Percentiles rank a stretch among this genome's conserved stretches.
phyloP scores from a whole-genome alignment of 1,284 basidiomycete genomes.

The Trichosporon asahii region DNA sequence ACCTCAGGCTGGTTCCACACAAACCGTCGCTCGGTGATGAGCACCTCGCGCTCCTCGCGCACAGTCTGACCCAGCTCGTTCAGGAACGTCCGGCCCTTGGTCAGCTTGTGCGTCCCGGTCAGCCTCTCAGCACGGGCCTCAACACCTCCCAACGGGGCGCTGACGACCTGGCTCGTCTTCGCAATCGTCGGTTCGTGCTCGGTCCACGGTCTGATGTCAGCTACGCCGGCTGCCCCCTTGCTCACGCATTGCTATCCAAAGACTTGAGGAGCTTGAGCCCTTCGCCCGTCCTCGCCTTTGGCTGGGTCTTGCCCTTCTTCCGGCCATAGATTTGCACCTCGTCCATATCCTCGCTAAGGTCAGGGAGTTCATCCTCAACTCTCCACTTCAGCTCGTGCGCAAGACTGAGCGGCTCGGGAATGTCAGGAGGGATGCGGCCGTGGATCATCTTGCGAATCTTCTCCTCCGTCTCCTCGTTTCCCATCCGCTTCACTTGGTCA shows the following conservation, averaged over 20 bases:
- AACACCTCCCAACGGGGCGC: neutral
- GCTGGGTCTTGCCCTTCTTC: neutral
- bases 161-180: slow-evolving; percentile 3
- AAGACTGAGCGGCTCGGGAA: slow-evolving; percentile 68
- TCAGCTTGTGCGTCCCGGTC: slow-evolving; percentile 15
- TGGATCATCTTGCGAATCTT: slow-evolving; percentile 67
- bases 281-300: neutral
- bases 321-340: slow-evolving; percentile 27
- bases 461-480: slow-evolving; percentile 55
- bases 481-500: slow-evolving; percentile 66
- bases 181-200: slow-evolving; percentile 18
- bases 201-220: slow-evolving; percentile 17
- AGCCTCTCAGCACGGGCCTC: slow-evolving; percentile 11
- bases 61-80: slow-evolving; percentile 15
- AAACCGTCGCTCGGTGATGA: slow-evolving; percentile 19
- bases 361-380: slow-evolving; percentile 62
- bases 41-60: slow-evolving; percentile 21
- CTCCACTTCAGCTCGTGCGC: slow-evolving; percentile 80
- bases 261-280: slow-evolving; percentile 10
- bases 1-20: slow-evolving; percentile 2
- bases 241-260: slow-evolving; percentile 14
- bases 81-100: slow-evolving; percentile 3
- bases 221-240: neutral
- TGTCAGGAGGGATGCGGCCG: slow-evolving; percentile 74
- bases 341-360: slow-evolving; percentile 66